Percentiles rank a stretch among this genome's conserved stretches.
Evolutionary conservation across 257 asterid species (phyloP).

Genomic region (Solanum okadae): DNA sequence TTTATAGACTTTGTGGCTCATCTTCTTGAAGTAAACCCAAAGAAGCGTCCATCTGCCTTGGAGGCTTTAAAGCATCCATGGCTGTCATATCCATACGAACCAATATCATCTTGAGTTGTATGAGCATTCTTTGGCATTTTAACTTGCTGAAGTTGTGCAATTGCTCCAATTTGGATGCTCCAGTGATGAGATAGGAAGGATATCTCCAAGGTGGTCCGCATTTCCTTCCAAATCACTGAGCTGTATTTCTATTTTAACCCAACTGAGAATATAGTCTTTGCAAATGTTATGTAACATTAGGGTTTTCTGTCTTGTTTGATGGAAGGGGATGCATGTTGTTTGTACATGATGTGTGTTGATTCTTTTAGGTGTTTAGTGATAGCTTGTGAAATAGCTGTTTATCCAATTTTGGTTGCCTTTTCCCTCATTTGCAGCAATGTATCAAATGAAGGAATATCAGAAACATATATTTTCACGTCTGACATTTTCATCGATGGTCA

Average conservation of each 20-base stretch:
- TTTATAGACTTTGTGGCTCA: conserved; percentile 80
- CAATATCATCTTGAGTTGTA: conserved; percentile 66
- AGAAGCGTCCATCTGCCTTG: conserved; percentile 78
- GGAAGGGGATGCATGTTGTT: conserved; percentile 35
- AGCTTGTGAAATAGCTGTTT: conserved; percentile 43
- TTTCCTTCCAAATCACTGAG: conserved; percentile 20
- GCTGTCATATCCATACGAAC: conserved; percentile 94
- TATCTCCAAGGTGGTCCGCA: conserved; percentile 2
- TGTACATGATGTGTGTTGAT: conserved; percentile 67
- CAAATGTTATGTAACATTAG: conserved; percentile 38
- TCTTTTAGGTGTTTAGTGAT: conserved; percentile 46
- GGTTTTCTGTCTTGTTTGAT: conserved; percentile 18
- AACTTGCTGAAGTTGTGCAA: conserved; percentile 1
- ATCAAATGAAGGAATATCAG: conserved; percentile 2
- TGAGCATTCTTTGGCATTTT: background rate
- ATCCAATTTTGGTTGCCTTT: conserved; percentile 35
- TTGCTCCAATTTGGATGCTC: background rate
- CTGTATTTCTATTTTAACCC: conserved; percentile 24
- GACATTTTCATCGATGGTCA: background rate
- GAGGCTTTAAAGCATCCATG: conserved; percentile 95
- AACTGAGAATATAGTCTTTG: conserved; percentile 21
- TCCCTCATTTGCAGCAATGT: conserved; percentile 11
- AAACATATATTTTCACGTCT: background rate
- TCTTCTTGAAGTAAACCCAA: conserved; percentile 80
- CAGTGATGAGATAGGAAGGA: conserved; percentile 4